phyloP scores from a whole-genome alignment of 2,329 filamentous ascomycete species.

The Madurella mycetomatis region DNA sequence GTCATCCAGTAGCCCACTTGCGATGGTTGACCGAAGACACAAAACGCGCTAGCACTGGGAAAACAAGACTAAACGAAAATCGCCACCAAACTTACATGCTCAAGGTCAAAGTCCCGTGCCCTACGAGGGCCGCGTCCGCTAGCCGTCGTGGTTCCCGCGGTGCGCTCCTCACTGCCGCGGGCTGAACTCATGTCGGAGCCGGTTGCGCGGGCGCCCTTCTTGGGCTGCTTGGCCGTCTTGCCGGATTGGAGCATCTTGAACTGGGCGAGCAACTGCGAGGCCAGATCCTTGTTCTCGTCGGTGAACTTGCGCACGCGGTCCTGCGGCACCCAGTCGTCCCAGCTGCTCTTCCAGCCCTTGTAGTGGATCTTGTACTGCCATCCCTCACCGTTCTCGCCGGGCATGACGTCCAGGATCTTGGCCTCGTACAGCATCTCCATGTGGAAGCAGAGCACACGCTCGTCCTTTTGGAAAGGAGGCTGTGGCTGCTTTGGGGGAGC shows the following conservation, averaged over 20 bases:
- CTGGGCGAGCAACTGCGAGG: conserved; percentile 66
- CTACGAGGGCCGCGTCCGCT: conserved; percentile 67
- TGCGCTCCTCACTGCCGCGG: conserved; percentile 74
- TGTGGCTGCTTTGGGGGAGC: conserved; percentile 38
- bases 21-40: not conserved
- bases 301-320: conserved; percentile 92
- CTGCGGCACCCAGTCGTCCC: conserved; percentile 97
- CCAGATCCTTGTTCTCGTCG: conserved; percentile 90
- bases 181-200: conserved; percentile 59
- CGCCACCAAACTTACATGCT: conserved; percentile 59
- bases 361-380: conserved; percentile 94
- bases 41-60: conserved; percentile 19
- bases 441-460: conserved; percentile 95
- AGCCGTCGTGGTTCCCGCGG: conserved; percentile 50
- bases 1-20: not conserved
- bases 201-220: conserved; percentile 42
- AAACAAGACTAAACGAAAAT: conserved; percentile 13
- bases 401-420: conserved; percentile 79
- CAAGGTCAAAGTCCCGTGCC: conserved; percentile 74
- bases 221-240: conserved; percentile 50
- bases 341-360: conserved; percentile 99
- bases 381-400: conserved; percentile 63
- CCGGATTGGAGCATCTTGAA: conserved; percentile 54
- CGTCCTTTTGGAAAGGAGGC: conserved; percentile 66
- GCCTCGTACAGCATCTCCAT: conserved; percentile 97